These are phyloP conservation scores for Colletotrichum trifolii DNA, from an alignment of 2,329 filamentous ascomycete species.

Conservation along the genomic window DNA sequence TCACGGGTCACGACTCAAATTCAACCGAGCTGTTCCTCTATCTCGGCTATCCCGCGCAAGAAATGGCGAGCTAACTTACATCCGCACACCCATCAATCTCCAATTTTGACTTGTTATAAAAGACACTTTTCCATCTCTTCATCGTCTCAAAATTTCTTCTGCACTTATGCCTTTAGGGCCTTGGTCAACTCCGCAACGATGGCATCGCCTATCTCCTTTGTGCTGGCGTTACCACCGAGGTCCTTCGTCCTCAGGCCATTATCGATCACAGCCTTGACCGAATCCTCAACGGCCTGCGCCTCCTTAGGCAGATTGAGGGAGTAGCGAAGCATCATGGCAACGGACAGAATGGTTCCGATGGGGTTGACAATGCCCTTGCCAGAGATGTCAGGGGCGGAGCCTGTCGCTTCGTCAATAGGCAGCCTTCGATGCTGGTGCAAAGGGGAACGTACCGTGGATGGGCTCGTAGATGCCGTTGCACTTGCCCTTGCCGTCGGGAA, in stretches of 20 bases:
- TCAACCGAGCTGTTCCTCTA: slow-evolving; percentile 16
- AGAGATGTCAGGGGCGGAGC: slow-evolving; percentile 92
- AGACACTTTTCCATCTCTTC: not conserved
- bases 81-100: slow-evolving; percentile 9
- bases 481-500: slow-evolving; percentile 85
- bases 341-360: slow-evolving; percentile 88
- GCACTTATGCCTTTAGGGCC: slow-evolving; percentile 63
- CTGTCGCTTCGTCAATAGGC: slow-evolving; percentile 51
- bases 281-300: slow-evolving; percentile 82
- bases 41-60: slow-evolving; percentile 11
- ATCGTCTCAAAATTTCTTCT: not conserved
- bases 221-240: slow-evolving; percentile 81
- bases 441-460: slow-evolving; percentile 78
- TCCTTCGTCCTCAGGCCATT: slow-evolving; percentile 83
- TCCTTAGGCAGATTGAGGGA: slow-evolving; percentile 84
- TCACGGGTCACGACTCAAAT: not conserved
- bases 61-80: slow-evolving; percentile 20
- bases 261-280: slow-evolving; percentile 84
- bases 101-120: slow-evolving; percentile 1
- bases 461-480: slow-evolving; percentile 98
- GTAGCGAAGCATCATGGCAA: slow-evolving; percentile 97
- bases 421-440: not conserved
- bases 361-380: slow-evolving; percentile 88
- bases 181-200: slow-evolving; percentile 78
- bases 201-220: slow-evolving; percentile 73